Conservation (phyloP, 169 alveolate genomes). For the Eimeria brunetti region DNA sequence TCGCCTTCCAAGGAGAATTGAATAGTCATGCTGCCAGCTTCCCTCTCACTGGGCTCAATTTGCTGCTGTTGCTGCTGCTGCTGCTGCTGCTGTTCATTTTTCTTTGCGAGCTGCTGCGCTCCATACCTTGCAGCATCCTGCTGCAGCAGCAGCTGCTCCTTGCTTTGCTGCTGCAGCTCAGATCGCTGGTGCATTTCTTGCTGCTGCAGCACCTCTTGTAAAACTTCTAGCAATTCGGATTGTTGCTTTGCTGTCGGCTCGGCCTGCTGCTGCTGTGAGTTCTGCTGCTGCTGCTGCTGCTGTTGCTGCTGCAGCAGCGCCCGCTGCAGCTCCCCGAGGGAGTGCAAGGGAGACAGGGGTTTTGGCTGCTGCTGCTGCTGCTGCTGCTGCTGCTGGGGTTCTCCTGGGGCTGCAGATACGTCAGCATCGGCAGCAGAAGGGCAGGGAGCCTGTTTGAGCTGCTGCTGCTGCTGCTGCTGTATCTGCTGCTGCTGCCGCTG, state of each 20-base stretch:
- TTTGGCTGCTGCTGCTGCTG: neutral
- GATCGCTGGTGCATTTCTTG: constrained; percentile 31
- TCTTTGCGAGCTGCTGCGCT: neutral
- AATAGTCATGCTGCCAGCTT: neutral
- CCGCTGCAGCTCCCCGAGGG: neutral
- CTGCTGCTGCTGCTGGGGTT: constrained; percentile 11
- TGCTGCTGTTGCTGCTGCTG: constrained; percentile 23
- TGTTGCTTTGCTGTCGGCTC: neutral
- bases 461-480: too few relatives aligned
- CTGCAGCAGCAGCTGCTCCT: neutral
- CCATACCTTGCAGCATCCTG: neutral
- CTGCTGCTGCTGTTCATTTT: neutral
- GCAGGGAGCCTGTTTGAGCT: neutral
- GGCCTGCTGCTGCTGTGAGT: constrained; percentile 16
- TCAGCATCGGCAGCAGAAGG: constrained; percentile 11
- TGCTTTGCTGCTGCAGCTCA: constrained; percentile 22
- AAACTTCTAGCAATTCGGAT: neutral
- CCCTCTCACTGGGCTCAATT: neutral
- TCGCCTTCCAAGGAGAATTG: neutral
- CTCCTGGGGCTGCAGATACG: neutral
- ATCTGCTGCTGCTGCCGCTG: neutral
- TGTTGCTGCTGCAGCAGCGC: constrained; percentile 5
- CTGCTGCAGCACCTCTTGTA: constrained; percentile 30
- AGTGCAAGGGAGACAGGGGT: neutral
- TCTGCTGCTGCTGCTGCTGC: constrained; percentile 10